Evolutionary conservation across 129 eudicot genomes (phyloP), one percentile per base, ranked within the genome.

Genomic region (Tanacetum coccineum): DNA sequence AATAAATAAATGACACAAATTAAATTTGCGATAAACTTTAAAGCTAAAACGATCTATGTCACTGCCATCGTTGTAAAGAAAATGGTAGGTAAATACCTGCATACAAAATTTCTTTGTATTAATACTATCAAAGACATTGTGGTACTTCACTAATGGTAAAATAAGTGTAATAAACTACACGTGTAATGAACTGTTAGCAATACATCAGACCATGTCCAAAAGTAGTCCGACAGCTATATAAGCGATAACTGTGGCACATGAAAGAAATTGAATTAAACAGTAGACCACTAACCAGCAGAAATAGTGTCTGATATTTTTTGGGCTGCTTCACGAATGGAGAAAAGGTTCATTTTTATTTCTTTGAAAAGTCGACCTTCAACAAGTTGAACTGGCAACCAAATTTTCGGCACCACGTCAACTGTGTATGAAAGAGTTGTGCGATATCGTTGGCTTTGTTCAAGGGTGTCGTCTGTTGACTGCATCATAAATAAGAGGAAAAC

Each of bases 351-450:
- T 62, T 72, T 75, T 67, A 85, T 89, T 78, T 89, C 96, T 68
- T 59, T 77, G 67, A 85, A 83, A 45, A 89, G 78, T 78, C 85
- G 83, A 53, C 93, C 90, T 82, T 89, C 90, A 45, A 89, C 79
- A 60, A 89, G 96, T 51, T 78, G 87, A 74, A 89, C 94, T n/a
- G 93, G 96, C 62, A 89, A 74, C 96, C 96, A 89, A 73, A 83
- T 45, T 75, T 89, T 89, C 60, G 96, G 96, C 81, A 71, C 81
- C 75, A 89, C 89, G 46, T 85, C 83, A 66, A 89, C 96, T 48
- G 72, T 75, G 75, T 85, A 89, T 4, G 77, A 64, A 62, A 89
- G 93, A 26, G 81, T 85, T 40, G 96, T 89, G 18, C 59, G 68
- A 55, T 52, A 82, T 47, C 48, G 74, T 78, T 75, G 67, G 60